Evolutionary conservation across 2,329 filamentous ascomycete genomes (phyloP), one percentile per base, ranked within the genome.

Genomic region (Zasmidium cellare): DNA sequence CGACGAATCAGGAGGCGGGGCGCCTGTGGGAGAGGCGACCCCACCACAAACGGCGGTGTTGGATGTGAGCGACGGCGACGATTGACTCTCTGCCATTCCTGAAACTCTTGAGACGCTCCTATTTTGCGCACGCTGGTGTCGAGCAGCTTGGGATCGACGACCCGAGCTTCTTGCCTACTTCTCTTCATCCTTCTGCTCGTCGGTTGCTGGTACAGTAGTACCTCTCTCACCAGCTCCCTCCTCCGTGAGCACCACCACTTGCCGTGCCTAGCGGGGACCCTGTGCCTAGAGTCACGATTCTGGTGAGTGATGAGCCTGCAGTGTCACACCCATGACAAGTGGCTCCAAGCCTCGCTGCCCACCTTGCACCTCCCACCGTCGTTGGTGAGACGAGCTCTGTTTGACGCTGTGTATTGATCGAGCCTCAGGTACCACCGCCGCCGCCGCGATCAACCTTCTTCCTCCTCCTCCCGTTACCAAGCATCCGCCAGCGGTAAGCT

Each of bases 1-100:
- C 3, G 35, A 35, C 50, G 50, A 52, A 52, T 52, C 50, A 52
- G 16, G 35, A 18, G 20, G 50, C 50, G 19, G 25, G 50, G 28
- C 18, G 50, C 35, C 24, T 41, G 23, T 22, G 19, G 45, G 9
- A 22, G 5, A 19, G 16, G 45, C 25, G 45, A 24, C 45, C 19
- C 45, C 45, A 47, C 45, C 45, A 41, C 35, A 9, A 9, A n/a
- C 35, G 16, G 16, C 35, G 35, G 35, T 9, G 35, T 41, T 41
- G 7, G 35, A 28, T n/a, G 35, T 9, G 7, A 14, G 35, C 11
- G 35, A n/a, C 5, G 35, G n/a, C n/a, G n/a, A 18, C 11, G 12
- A 9, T 14, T 18, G n/a, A 41, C 16, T 14, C 35, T 9, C 35
- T 41, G 16, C 35, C 7, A 6, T 14, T 41, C 12, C 7, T 41